Evolutionary conservation across 192 early-diverging fungal species (phyloP), one percentile per base, ranked within the genome.

Genomic region (Coemansia sp.): DNA sequence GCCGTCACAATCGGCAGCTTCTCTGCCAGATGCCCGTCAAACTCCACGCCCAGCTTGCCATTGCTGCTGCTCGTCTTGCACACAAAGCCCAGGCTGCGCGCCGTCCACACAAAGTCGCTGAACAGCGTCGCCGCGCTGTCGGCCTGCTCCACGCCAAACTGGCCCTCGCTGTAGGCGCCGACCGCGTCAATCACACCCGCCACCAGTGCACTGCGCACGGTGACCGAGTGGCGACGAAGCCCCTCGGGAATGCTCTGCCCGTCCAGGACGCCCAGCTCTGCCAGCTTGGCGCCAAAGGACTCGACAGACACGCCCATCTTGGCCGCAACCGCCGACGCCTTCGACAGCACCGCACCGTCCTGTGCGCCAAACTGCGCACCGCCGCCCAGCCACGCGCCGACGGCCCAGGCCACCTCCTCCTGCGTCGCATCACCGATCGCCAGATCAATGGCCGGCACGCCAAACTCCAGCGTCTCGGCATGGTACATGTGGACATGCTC

Each of bases 41-140:
- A 51, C 14, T 31, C 14, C 4, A 48, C 51, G 22, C 40, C 22
- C 9, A 52, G 41, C 32, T 37, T 21, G 18, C 13, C 14, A 19
- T 38, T n/a, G 4, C 13, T 19, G 22, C 19, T 43, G 20, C 13
- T 22, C 6, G 7, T 5, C 27, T 23, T 25, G 47, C 46, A 44
- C 19, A 54, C 56, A 51, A 67, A 45, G 7, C 64, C 64, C 19
- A 67, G 46, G 20, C 64, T 67, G 56, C 64, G 64, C n/a, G 50
- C 27, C 10, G 59, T 39, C 64, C 64, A 67, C 30, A 59, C 56
- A 27, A 59, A 32, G 7, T 47, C 42, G 25, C 46, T 7, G 27
- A 67, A 34, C 30, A 59, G 41, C n/a, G 32, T 47, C 25, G 23
- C 7, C 33, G 0, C 17, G 13, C 3, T 38, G 16, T 43, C 31